phyloP scores from a whole-genome alignment of 306 rosid genomes.

The Trifolium fragiferum region DNA sequence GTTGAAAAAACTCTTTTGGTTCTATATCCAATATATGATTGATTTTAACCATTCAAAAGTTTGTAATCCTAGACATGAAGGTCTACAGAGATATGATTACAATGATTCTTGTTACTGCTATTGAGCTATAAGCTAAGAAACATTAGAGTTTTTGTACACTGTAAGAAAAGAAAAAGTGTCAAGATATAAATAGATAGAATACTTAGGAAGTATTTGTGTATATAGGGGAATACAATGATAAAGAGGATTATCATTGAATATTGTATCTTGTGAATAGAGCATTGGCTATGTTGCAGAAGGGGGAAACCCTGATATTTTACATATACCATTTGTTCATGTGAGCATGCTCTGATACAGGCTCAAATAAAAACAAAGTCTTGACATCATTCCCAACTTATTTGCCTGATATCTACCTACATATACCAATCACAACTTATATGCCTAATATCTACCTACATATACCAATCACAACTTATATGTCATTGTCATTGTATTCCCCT shows the following conservation, averaged over 20 bases:
- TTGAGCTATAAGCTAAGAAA: constrained; percentile 23
- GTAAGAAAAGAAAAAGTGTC: not conserved
- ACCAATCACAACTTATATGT: constrained; percentile 11
- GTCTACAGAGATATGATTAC: constrained; percentile 1
- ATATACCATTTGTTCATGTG: not conserved
- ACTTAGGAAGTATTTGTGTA: not conserved
- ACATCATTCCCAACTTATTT: not conserved
- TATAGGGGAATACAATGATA: not conserved
- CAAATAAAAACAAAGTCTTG: not conserved
- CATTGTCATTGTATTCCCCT: constrained; percentile 20
- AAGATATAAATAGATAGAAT: not conserved
- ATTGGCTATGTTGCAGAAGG: not conserved
- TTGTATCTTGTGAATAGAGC: not conserved
- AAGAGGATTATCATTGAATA: not conserved
- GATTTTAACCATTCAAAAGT: constrained; percentile 10
- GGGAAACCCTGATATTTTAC: no score
- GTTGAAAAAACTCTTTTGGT: constrained; percentile 1
- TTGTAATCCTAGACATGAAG: constrained; percentile 6
- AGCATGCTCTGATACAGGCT: not conserved
- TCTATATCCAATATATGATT: constrained; percentile 1
- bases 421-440: no score
- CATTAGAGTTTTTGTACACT: not conserved
- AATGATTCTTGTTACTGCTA: constrained; percentile 26
- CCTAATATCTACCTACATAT: not conserved
- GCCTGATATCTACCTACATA: no score